Base-by-base conservation (phyloP, 2,329 filamentous ascomycete species). In the Escovopsis sp. region DNA sequence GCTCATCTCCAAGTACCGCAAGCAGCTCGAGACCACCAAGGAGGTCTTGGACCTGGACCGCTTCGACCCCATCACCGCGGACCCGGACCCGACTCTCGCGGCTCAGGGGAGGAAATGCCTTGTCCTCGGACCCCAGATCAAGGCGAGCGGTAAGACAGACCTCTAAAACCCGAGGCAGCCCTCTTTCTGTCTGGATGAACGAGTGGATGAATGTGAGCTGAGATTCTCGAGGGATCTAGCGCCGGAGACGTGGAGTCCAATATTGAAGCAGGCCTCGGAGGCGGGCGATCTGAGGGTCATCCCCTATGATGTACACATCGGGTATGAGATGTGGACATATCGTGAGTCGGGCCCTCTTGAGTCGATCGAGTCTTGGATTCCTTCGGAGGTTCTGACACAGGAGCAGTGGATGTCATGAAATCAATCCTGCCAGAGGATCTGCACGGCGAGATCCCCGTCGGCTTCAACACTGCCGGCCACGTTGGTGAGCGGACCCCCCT, bases 391-490 rank as follows among this genome's bases (percentile, higher is more conserved):
- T 44, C 4, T 42, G 34, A 38, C 25, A 14, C 20, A 8, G 27
- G 13, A 24, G 27, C 20, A 84, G 81, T 81, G 46, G 88, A 96
- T 51, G 82, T 98, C 33, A 84, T 95, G 55, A 69, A 69, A 39
- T 76, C 85, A 4, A 76, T 95, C 42, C 69, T 98, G 1, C 88
- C 88, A 0, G 79, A 87, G 49, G 79, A 85, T 38, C 70, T 83
- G 20, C 77, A 87, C 49, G 79, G 81, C 34, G 87, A 93, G 51
- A 78, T 91, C 29, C 89, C 88, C 3, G 75, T 77, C 29, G 86
- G 87, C 39, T 96, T 94, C 66, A 86, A 86, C 43, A 79, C 81
- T 31, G 87, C 89, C 31, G 89, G 91, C 15, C 89, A 96, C 53
- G 79, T 96, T 39, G 75, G 79, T 82, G 67, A 47, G 72, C 62